A percentile compares a stretch with the other conserved stretches of the same genome.
Conservation (phyloP, 352 stramenopile species). For the Paralagenidium karlingii region DNA sequence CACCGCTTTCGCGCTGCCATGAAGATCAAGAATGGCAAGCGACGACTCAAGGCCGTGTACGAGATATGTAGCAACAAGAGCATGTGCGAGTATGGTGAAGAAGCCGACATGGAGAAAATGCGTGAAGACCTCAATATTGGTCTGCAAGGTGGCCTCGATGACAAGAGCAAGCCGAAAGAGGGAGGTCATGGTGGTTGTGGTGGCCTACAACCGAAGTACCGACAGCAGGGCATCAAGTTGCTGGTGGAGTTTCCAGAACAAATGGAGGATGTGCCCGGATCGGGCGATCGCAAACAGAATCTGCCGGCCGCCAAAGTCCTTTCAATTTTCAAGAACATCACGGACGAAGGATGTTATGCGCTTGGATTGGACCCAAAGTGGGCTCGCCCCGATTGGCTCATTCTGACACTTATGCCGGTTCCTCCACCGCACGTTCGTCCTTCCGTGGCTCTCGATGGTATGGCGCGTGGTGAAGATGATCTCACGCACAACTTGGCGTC, state of each 20-base stretch:
- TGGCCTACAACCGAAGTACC: constrained; percentile 91
- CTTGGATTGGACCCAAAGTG: constrained; percentile 93
- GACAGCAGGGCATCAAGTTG: constrained; percentile 91
- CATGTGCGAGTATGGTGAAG: constrained; percentile 78
- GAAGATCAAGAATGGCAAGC: constrained; percentile 83
- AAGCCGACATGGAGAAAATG: constrained; percentile 84
- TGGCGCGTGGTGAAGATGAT: constrained; percentile 94
- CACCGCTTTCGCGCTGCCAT: constrained; percentile 70
- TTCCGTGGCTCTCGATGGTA: constrained; percentile 91
- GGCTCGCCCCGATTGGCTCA: constrained; percentile 95
- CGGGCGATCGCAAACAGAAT: constrained; percentile 95
- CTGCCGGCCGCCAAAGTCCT: constrained; percentile 90
- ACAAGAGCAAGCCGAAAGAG: constrained; percentile 75
- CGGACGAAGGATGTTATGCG: constrained; percentile 91
- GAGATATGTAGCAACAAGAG: constrained; percentile 87
- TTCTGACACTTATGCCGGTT: constrained; percentile 98
- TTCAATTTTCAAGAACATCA: constrained; percentile 97
- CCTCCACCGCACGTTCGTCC: constrained; percentile 96
- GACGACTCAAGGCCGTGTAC: constrained; percentile 91
- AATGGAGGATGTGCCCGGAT: constrained; percentile 89
- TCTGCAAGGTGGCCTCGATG: constrained; percentile 66
- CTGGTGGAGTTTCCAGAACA: constrained; percentile 92
- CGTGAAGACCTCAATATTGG: constrained; percentile 77
- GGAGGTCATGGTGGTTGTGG: constrained; percentile 70
- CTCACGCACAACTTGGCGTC: constrained; percentile 97